Evolutionary conservation across 2,329 filamentous ascomycete species (phyloP).

Genomic region (Alternaria consortialis): DNA sequence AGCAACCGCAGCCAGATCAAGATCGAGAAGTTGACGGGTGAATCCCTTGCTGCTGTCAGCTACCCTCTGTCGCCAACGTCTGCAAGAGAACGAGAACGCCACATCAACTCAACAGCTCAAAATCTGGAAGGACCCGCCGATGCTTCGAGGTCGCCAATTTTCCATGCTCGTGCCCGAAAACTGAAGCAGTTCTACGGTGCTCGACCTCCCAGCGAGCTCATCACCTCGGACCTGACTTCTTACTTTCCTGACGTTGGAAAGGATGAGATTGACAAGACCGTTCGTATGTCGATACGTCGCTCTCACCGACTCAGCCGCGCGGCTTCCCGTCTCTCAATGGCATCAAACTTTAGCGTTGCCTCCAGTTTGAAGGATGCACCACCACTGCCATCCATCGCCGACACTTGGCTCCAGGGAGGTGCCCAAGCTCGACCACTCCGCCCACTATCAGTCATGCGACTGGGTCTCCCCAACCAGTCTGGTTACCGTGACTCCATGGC

Average conservation of each 20-base stretch:
- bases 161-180: constrained; percentile 58
- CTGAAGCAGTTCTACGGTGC: constrained; percentile 89
- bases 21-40: constrained; percentile 87
- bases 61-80: constrained; percentile 87
- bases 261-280: constrained; percentile 94
- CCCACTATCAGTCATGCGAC: constrained; percentile 68
- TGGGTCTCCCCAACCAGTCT: constrained; percentile 65
- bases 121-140: constrained; percentile 57
- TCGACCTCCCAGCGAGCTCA: constrained; percentile 93
- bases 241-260: constrained; percentile 97
- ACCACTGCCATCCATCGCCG: constrained; percentile 93
- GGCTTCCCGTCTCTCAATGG: constrained; percentile 90
- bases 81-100: constrained; percentile 70
- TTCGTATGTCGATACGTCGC: constrained; percentile 88
- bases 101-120: constrained; percentile 63
- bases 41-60: constrained; percentile 84
- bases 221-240: constrained; percentile 92
- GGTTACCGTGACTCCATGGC: constrained; percentile 86
- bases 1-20: constrained; percentile 86
- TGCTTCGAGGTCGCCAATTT: constrained; percentile 44
- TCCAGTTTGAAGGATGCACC: constrained; percentile 93
- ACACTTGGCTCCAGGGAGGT: constrained; percentile 80
- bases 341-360: constrained; percentile 90
- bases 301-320: constrained; percentile 92
- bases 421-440: constrained; percentile 59